Evolutionary conservation across 306 rosid species (phyloP).

Genomic region (Cucurbita argyrosperma): DNA sequence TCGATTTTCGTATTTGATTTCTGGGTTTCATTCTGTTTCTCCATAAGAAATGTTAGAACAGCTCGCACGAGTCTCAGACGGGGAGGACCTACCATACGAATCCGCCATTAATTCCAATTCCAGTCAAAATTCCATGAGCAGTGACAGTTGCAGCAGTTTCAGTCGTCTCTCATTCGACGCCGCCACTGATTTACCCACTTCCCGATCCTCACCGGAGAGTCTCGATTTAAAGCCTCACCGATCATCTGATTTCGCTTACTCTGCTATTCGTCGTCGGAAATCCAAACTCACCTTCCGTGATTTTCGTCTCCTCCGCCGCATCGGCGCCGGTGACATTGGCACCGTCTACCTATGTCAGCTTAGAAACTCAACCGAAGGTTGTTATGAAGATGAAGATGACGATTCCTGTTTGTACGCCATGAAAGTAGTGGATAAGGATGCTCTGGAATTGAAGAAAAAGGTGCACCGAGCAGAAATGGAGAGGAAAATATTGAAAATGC

Average conservation of each 20-base stretch:
- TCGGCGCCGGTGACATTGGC: constrained; percentile 91
- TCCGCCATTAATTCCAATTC: constrained; percentile 42
- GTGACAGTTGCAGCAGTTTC: constrained; percentile 85
- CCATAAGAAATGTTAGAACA: constrained; percentile 40
- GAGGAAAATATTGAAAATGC: constrained; percentile 79
- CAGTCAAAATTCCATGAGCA: constrained; percentile 62
- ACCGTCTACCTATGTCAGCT: constrained; percentile 76
- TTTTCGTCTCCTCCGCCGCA: constrained; percentile 59
- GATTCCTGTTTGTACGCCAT: constrained; percentile 47
- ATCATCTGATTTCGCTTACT: constrained; percentile 81
- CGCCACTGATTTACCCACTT: constrained; percentile 12
- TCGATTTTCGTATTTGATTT: background rate
- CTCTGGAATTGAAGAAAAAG: constrained; percentile 66
- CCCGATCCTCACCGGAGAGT: constrained; percentile 27
- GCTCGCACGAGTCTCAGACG: constrained; percentile 43
- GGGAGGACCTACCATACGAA: constrained; percentile 36
- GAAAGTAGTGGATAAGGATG: constrained; percentile 92
- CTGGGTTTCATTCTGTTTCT: background rate
- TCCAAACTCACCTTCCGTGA: constrained; percentile 58
- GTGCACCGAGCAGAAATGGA: constrained; percentile 82
- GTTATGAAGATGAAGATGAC: constrained; percentile 5
- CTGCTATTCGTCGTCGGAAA: constrained; percentile 54
- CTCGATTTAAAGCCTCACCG: constrained; percentile 71
- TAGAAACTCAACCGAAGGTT: constrained; percentile 13
- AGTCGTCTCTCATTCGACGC: constrained; percentile 80